Evolutionary conservation across 1,139 yeast species (phyloP).

Genomic region (Cylindricascospora bacillispora): DNA sequence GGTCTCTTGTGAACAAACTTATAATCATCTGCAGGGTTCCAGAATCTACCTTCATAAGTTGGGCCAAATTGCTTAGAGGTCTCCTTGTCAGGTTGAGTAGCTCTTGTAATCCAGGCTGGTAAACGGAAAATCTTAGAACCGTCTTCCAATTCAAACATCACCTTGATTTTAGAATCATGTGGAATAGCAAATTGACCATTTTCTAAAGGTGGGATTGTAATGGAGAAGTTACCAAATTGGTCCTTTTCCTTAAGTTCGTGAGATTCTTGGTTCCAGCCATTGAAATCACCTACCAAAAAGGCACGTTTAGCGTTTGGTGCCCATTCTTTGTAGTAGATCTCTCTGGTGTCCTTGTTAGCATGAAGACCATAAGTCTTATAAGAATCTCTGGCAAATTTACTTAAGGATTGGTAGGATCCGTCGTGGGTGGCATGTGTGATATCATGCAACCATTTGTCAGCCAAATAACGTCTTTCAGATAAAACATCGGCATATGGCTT

Average conservation of each 20-base stretch:
- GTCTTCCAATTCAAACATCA: slow-evolving; percentile 48
- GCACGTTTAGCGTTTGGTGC: slow-evolving; percentile 78
- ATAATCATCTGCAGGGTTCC: slow-evolving; percentile 67
- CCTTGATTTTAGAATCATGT: slow-evolving; percentile 71
- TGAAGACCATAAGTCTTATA: slow-evolving; percentile 71
- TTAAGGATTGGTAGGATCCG: slow-evolving; percentile 28
- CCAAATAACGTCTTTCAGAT: slow-evolving; percentile 39
- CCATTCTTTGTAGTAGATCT: slow-evolving; percentile 63
- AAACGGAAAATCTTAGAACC: slow-evolving; percentile 68
- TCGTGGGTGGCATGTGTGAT: slow-evolving; percentile 20
- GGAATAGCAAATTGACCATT: slow-evolving; percentile 55
- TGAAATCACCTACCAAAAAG: slow-evolving; percentile 79
- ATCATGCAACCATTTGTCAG: slow-evolving; percentile 42
- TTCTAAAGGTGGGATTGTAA: slow-evolving; percentile 39
- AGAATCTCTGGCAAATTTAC: slow-evolving; percentile 34
- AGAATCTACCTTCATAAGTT: slow-evolving; percentile 74
- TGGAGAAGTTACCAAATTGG: slow-evolving; percentile 58
- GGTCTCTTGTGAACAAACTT: slow-evolving; percentile 57
- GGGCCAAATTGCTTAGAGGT: slow-evolving; percentile 37
- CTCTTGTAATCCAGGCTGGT: slow-evolving; percentile 83
- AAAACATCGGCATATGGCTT: slow-evolving; percentile 61
- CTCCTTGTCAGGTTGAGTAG: slow-evolving; percentile 52
- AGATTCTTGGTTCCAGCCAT: slow-evolving; percentile 56
- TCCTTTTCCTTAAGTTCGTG: slow-evolving; percentile 42
- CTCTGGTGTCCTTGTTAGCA: slow-evolving; percentile 37